Evolutionary conservation across 768 basidiomycete species (phyloP), one percentile per base, ranked within the genome.

Genomic region (Nidularia pulvinata): DNA sequence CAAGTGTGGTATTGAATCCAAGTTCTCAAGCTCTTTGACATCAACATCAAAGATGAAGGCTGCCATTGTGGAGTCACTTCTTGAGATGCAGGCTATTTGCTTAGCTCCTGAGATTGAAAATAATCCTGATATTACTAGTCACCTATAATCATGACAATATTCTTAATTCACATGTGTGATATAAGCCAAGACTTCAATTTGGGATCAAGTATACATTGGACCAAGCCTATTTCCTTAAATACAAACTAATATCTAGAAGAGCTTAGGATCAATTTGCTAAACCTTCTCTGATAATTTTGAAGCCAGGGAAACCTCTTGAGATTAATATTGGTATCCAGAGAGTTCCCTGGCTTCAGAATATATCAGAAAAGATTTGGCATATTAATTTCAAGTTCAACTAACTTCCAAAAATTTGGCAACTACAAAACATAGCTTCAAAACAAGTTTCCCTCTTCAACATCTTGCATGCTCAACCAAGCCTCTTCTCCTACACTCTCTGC

Each of bases 1-100:
- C 64, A 95, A 94, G 69, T 95, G 97, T 71, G 95, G 96, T 2
- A 85, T 97, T 64, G 96, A 98, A 66, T 92, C 89, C 45, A 98
- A 98, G 67, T 72, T 78, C 55, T 88, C 89, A 5, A 84, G 77
- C 55, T 63, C 78, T 3, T 62, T 71, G 14, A 95, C 94, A 14
- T 91, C 90, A 14, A 96, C 93, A 11, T 66, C 74, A 6, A 52
- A 54, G 25, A 90, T 96, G 66, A 86, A 89, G 60, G 63, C 74
- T 46, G 80, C 82, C 22, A 70, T 97, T 47, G 65, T 71, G 14
- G 74, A 79, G 50, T 85, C 88, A 13, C 65, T 98, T 58, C 63
- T 75, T 51, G 86, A 93, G 57, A 91, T 96, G 86, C 75, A 79
- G 58, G 56, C 62, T 5, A 67, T 89, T 19, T 89, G 85, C 57